phyloP scores from a whole-genome alignment of 495 filamentous ascomycete species.

The Rusavskia elegans region DNA sequence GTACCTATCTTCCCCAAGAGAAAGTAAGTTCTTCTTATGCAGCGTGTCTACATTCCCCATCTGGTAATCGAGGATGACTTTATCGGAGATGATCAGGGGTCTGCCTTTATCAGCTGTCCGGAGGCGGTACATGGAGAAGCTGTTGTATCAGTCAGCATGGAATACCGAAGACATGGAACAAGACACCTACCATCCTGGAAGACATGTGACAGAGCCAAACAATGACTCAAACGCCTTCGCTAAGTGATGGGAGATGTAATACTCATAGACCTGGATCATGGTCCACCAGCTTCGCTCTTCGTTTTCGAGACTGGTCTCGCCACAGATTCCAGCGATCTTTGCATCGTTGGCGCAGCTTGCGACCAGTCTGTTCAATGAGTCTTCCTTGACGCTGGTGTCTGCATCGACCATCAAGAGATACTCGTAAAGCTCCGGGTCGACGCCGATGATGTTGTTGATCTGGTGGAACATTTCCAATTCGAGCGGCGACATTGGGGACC shows the following conservation, averaged over 20 bases:
- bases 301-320: slow-evolving; percentile 91
- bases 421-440: slow-evolving; percentile 93
- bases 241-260: slow-evolving; percentile 97
- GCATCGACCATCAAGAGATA: slow-evolving; percentile 96
- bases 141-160: slow-evolving; percentile 19
- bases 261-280: slow-evolving; percentile 99
- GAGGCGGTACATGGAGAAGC: slow-evolving; percentile 97
- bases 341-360: slow-evolving; percentile 87
- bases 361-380: slow-evolving; percentile 82
- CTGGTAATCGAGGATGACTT: slow-evolving; percentile 73
- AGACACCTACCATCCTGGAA: slow-evolving; percentile 83
- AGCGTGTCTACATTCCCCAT: slow-evolving; percentile 82
- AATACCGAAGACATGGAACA: background rate
- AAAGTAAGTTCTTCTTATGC: slow-evolving; percentile 94
- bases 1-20: slow-evolving; percentile 93
- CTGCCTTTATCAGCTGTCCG: slow-evolving; percentile 83
- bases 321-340: slow-evolving; percentile 93
- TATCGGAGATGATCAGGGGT: slow-evolving; percentile 81
- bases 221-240: slow-evolving; percentile 97
- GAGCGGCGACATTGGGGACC: slow-evolving; percentile 80
- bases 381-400: slow-evolving; percentile 87
- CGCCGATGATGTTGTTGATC: slow-evolving; percentile 97
- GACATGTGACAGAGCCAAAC: slow-evolving; percentile 94
- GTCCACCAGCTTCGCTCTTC: slow-evolving; percentile 94
- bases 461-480: slow-evolving; percentile 98